Evolutionary conservation across 2,329 filamentous ascomycete genomes (phyloP).

Genomic region (Aspergillus hiratsukae): DNA sequence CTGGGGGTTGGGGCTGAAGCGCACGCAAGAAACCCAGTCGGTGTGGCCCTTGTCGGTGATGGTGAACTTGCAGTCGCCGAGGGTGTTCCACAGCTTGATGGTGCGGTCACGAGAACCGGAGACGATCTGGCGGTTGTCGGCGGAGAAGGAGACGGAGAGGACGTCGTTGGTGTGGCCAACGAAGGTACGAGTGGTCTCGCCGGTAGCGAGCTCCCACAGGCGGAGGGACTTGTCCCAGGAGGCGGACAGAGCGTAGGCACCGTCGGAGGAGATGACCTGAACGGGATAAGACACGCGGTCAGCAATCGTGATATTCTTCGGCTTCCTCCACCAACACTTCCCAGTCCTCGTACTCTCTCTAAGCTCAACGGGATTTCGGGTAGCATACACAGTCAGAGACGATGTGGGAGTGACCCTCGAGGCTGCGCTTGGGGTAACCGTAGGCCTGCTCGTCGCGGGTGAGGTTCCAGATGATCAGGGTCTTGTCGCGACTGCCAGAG

Average conservation of each 20-base stretch:
- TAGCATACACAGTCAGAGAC: conserved; percentile 97
- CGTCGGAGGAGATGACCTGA: conserved; percentile 98
- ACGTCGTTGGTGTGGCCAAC: conserved; percentile 99
- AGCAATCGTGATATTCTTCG: conserved; percentile 18
- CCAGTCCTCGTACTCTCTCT: conserved; percentile 2
- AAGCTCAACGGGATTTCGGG: conserved; percentile 10
- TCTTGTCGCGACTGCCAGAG: conserved; percentile 96
- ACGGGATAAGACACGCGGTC: conserved; percentile 22
- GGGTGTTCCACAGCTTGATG: conserved; percentile 99
- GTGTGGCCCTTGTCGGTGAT: conserved; percentile 99
- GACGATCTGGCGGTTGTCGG: conserved; percentile 99
- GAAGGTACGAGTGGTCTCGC: conserved; percentile 95
- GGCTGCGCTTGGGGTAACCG: conserved; percentile 98
- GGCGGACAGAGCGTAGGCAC: conserved; percentile 96
- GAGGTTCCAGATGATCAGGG: conserved; percentile 99
- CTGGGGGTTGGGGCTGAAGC: conserved; percentile 99
- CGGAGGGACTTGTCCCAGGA: conserved; percentile 99
- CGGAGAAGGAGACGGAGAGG: conserved; percentile 99
- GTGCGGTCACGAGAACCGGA: conserved; percentile 96
- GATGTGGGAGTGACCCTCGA: conserved; percentile 99
- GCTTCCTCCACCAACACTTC: conserved; percentile 9
- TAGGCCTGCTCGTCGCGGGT: conserved; percentile 97
- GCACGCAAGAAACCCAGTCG: conserved; percentile 99
- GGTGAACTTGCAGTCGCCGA: conserved; percentile 99
- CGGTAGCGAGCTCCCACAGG: conserved; percentile 97